Evolutionary conservation across 2,329 filamentous ascomycete species (phyloP).

Genomic region (Monilinia fructigena): DNA sequence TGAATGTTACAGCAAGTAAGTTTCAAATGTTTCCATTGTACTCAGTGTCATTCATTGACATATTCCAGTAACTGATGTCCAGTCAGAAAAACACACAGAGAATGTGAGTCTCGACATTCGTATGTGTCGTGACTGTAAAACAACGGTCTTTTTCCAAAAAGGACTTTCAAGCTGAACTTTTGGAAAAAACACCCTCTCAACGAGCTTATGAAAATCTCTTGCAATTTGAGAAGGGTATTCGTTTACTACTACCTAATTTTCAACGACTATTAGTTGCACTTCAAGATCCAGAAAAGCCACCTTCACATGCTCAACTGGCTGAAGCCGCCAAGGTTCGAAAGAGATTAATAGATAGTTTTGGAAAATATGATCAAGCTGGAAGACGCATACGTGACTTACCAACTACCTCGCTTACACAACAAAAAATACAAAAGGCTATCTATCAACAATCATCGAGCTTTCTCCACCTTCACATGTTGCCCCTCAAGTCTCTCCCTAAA

Average conservation of each 20-base stretch:
- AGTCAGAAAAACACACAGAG: constrained; percentile 49
- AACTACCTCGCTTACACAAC: constrained; percentile 61
- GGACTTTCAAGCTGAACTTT: constrained; percentile 62
- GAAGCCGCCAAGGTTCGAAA: constrained; percentile 71
- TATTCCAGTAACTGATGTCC: constrained; percentile 41
- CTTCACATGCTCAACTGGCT: constrained; percentile 52
- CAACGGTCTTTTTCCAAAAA: constrained; percentile 67
- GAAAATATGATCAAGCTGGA: constrained; percentile 67
- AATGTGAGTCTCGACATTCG: constrained; percentile 74
- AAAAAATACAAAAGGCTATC: constrained; percentile 64
- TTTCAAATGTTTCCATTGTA: constrained; percentile 26
- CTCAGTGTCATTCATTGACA: constrained; percentile 32
- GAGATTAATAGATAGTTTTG: constrained; percentile 68
- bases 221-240: constrained; percentile 71
- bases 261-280: constrained; percentile 63
- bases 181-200: constrained; percentile 58
- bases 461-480: constrained; percentile 72
- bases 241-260: constrained; percentile 65
- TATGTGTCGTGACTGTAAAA: constrained; percentile 87
- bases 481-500: constrained; percentile 60
- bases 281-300: constrained; percentile 61
- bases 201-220: constrained; percentile 65
- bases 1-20: constrained; percentile 70
- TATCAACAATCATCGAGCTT: constrained; percentile 69
- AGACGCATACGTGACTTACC: constrained; percentile 66